Conservation (phyloP, 768 basidiomycete species). For the Tephrocybe sp. region DNA sequence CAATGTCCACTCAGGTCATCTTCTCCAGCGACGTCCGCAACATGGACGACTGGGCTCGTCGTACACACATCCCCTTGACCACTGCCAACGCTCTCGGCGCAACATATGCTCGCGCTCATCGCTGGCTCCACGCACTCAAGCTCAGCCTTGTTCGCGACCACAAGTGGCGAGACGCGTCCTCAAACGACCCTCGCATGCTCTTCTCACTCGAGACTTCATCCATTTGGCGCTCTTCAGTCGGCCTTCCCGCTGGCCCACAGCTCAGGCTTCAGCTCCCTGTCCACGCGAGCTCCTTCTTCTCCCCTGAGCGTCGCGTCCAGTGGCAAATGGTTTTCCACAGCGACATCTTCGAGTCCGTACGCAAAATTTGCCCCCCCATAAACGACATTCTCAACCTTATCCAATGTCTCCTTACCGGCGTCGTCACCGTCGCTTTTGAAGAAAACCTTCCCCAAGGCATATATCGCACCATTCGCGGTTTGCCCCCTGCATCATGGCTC, state of each 20-base stretch:
- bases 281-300: slow-evolving; percentile 83
- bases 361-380: slow-evolving; percentile 66
- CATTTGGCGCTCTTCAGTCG: slow-evolving; percentile 73
- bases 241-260: slow-evolving; percentile 74
- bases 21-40: slow-evolving; percentile 78
- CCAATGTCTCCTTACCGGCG: slow-evolving; percentile 71
- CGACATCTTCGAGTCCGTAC: slow-evolving; percentile 69
- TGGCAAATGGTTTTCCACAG: slow-evolving; percentile 91
- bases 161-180: slow-evolving; percentile 62
- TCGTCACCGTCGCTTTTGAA: slow-evolving; percentile 71
- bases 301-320: slow-evolving; percentile 77
- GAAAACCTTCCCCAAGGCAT: slow-evolving; percentile 68
- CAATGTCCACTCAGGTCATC: slow-evolving; percentile 51
- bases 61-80: slow-evolving; percentile 78
- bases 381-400: slow-evolving; percentile 67
- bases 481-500: slow-evolving; percentile 79
- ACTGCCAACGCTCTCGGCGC: slow-evolving; percentile 79
- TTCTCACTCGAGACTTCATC: slow-evolving; percentile 77
- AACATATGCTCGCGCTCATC: slow-evolving; percentile 78
- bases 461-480: slow-evolving; percentile 72
- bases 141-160: slow-evolving; percentile 62
- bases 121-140: slow-evolving; percentile 67
- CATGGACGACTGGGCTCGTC: slow-evolving; percentile 81
- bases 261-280: slow-evolving; percentile 71
- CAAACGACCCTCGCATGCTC: slow-evolving; percentile 67